Evolutionary conservation across 495 filamentous ascomycete genomes (phyloP).

Genomic region (Penicillium chermesinum): DNA sequence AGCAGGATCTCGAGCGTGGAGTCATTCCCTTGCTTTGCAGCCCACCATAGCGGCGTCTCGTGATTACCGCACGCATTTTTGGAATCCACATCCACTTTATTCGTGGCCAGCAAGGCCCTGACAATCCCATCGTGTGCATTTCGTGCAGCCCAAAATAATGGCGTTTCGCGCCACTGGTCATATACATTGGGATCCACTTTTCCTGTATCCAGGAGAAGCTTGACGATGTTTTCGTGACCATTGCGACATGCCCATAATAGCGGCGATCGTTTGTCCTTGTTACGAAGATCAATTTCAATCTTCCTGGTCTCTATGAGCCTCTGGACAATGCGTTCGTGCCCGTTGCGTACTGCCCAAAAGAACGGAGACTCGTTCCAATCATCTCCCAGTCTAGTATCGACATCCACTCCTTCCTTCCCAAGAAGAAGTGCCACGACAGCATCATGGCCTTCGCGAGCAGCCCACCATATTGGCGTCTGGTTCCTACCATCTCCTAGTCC

Average conservation of each 20-base stretch:
- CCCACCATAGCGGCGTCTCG: slow-evolving; percentile 12
- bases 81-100: slow-evolving; percentile 7
- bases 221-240: too few species aligned
- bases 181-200: too few species aligned
- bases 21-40: slow-evolving; percentile 10
- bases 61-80: slow-evolving; percentile 15
- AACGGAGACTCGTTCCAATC: not conserved
- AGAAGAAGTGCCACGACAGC: too few species aligned
- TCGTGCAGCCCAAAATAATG: not conserved
- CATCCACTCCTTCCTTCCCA: too few species aligned
- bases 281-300: slow-evolving; percentile 11
- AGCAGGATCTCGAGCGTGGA: not conserved
- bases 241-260: too few species aligned
- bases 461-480: too few species aligned
- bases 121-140: not conserved
- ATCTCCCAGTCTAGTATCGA: too few species aligned
- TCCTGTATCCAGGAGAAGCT: too few species aligned
- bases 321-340: not conserved
- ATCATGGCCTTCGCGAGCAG: too few species aligned
- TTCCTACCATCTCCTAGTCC: too few species aligned
- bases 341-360: not conserved
- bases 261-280: too few species aligned
- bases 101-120: slow-evolving; percentile 7
- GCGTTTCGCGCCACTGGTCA: too few species aligned
- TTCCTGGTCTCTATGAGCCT: slow-evolving; percentile 6